These are phyloP conservation scores for Maudiozyma bulderi DNA, from an alignment of 805 yeast genomes.

Conservation along the genomic window DNA sequence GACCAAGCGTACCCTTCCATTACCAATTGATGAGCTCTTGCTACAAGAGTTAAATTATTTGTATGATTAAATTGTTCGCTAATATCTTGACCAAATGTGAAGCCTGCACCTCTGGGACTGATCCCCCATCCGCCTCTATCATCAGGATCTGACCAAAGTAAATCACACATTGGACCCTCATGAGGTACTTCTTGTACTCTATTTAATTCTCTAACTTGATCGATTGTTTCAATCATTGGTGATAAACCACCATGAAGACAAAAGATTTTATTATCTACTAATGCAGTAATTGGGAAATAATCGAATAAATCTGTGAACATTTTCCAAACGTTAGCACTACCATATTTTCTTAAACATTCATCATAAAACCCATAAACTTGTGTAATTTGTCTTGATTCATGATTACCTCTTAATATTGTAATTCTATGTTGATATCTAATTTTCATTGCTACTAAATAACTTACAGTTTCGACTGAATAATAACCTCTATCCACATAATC, in stretches of 20 bases:
- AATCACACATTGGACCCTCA: slow-evolving; percentile 96
- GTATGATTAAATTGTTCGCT: slow-evolving; percentile 89
- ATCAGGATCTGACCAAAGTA: slow-evolving; percentile 95
- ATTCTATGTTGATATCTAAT: slow-evolving; percentile 86
- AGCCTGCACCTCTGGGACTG: slow-evolving; percentile 97
- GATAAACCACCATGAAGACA: slow-evolving; percentile 93
- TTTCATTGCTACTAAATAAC: slow-evolving; percentile 82
- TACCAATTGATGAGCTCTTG: slow-evolving; percentile 94
- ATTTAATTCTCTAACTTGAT: slow-evolving; percentile 83
- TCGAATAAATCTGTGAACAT: slow-evolving; percentile 85
- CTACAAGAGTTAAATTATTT: slow-evolving; percentile 72
- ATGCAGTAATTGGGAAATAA: slow-evolving; percentile 86
- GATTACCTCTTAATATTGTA: slow-evolving; percentile 89
- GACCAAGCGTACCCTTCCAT: slow-evolving; percentile 97
- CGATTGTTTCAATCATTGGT: slow-evolving; percentile 88
- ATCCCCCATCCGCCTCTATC: slow-evolving; percentile 98
- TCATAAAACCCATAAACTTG: slow-evolving; percentile 95
- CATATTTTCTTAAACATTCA: slow-evolving; percentile 88
- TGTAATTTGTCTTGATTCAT: slow-evolving; percentile 90
- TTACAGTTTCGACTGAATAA: slow-evolving; percentile 85
- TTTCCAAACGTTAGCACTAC: slow-evolving; percentile 90
- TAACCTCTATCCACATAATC: slow-evolving; percentile 82
- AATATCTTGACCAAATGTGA: slow-evolving; percentile 94
- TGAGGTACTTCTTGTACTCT: slow-evolving; percentile 95
- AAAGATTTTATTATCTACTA: slow-evolving; percentile 82